These are phyloP conservation scores for Brassica nigra DNA, from an alignment of 345 rosid species.

Conservation along the genomic window DNA sequence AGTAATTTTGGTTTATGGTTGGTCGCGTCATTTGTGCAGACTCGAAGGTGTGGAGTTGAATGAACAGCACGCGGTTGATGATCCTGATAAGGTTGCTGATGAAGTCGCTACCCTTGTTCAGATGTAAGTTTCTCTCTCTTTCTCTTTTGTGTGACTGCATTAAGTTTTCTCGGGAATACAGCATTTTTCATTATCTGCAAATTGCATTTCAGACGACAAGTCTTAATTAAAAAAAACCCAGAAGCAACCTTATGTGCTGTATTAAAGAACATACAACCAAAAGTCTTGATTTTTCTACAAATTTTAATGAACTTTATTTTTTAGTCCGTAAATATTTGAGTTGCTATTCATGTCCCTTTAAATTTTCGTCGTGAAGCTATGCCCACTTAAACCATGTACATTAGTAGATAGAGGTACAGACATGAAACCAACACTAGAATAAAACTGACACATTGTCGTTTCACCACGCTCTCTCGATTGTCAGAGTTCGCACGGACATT, in stretches of 20 bases:
- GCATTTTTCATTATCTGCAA: neutral
- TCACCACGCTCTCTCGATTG: conserved; percentile 31
- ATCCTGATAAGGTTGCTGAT: conserved; percentile 68
- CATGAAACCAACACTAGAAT: conserved; percentile 12
- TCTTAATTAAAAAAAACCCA: neutral
- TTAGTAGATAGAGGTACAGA: neutral
- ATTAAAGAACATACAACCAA: neutral
- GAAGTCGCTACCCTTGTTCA: conserved; percentile 63
- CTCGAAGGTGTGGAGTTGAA: conserved; percentile 38
- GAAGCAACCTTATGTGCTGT: neutral
- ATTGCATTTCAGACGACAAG: conserved; percentile 2
- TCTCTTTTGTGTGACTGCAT: conserved; percentile 27
- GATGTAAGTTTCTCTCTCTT: conserved; percentile 49
- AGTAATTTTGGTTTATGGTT: conserved; percentile 26
- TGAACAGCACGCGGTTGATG: conserved; percentile 59
- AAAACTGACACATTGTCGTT: conserved; percentile 38
- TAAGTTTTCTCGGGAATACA: conserved; percentile 1
- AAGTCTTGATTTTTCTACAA: neutral
- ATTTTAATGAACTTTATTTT: neutral
- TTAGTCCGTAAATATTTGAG: neutral
- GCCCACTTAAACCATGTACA: conserved; percentile 9
- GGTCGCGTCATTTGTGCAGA: conserved; percentile 41
- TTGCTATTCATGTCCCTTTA: neutral
- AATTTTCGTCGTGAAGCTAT: neutral
- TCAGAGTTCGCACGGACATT: conserved; percentile 38